phyloP scores from a whole-genome alignment of 768 basidiomycete species.

The Lentinus brumalis region DNA sequence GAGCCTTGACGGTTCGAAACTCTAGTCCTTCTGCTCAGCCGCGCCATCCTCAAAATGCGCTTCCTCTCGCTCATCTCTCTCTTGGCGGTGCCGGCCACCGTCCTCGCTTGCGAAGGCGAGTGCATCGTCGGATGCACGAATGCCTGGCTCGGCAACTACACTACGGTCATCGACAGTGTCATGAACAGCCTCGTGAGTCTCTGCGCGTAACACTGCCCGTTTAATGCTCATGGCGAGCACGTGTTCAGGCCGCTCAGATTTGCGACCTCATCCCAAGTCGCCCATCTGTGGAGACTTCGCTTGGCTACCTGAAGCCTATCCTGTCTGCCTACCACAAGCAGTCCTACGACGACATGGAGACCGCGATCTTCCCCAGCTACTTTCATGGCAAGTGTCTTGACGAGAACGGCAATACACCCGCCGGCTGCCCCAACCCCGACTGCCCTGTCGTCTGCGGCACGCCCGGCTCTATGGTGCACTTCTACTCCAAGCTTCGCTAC shows the following conservation, averaged over 20 bases:
- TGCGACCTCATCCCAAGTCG: constrained; percentile 35
- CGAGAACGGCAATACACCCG: constrained; percentile 54
- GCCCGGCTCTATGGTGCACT: constrained; percentile 78
- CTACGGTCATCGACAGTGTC: constrained; percentile 40
- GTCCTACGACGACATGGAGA: constrained; percentile 47
- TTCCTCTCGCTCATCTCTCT: constrained; percentile 19
- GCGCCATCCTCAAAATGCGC: constrained; percentile 20
- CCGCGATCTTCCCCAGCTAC: constrained; percentile 64
- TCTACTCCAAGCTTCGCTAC: constrained; percentile 49
- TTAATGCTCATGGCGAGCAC: constrained; percentile 9
- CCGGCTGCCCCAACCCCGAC: constrained; percentile 78
- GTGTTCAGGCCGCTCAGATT: constrained; percentile 39
- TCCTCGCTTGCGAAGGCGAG: constrained; percentile 67
- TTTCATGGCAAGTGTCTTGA: constrained; percentile 78
- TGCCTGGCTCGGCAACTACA: constrained; percentile 55
- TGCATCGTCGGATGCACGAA: constrained; percentile 65
- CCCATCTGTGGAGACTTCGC: constrained; percentile 20
- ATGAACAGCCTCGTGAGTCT: constrained; percentile 46
- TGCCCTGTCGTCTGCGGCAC: constrained; percentile 81
- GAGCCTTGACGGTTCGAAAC: constrained; percentile 11
- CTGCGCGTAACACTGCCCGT: constrained; percentile 9
- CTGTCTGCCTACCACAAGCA: constrained; percentile 45
- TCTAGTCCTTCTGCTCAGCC: neutral
- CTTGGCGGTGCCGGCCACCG: constrained; percentile 37
- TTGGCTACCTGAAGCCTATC: constrained; percentile 49